phyloP scores from a whole-genome alignment of 2,329 filamentous ascomycete genomes.

The Colletotrichum neosansevieriae region DNA sequence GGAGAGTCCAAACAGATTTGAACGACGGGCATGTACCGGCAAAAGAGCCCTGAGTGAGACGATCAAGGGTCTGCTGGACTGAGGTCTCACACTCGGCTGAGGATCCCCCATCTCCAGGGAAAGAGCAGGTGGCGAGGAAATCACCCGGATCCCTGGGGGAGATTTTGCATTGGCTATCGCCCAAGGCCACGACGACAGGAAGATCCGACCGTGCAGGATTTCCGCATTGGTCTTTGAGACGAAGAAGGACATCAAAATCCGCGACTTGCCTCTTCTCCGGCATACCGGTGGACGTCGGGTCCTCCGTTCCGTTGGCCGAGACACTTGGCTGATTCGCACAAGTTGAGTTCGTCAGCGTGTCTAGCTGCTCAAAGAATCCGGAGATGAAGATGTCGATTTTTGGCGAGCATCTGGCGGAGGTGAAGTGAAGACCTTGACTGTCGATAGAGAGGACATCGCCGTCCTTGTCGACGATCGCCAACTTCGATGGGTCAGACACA shows the following conservation, averaged over 20 bases:
- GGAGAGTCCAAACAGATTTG: slow-evolving; percentile 48
- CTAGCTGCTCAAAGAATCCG: slow-evolving; percentile 51
- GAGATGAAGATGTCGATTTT: slow-evolving; percentile 49
- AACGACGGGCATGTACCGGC: slow-evolving; percentile 51
- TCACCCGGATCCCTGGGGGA: slow-evolving; percentile 25
- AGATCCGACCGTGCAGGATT: slow-evolving; percentile 45
- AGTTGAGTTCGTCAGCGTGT: slow-evolving; percentile 46
- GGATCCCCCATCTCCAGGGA: slow-evolving; percentile 48
- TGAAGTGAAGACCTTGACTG: slow-evolving; percentile 50
- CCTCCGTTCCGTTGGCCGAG: slow-evolving; percentile 42
- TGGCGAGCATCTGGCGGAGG: slow-evolving; percentile 49
- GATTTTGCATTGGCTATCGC: slow-evolving; percentile 47
- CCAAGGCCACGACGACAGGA: slow-evolving; percentile 49
- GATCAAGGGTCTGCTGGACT: slow-evolving; percentile 49
- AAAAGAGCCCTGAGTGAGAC: slow-evolving; percentile 51
- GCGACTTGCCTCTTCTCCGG: slow-evolving; percentile 21
- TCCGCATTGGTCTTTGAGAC: slow-evolving; percentile 52
- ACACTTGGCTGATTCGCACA: slow-evolving; percentile 43
- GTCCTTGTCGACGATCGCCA: slow-evolving; percentile 49
- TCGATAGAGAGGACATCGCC: slow-evolving; percentile 51
- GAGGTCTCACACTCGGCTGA: slow-evolving; percentile 48
- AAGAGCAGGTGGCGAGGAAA: slow-evolving; percentile 49
- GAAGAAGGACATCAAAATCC: slow-evolving; percentile 49
- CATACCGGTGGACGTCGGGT: not conserved
- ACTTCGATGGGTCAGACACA: slow-evolving; percentile 48